A percentile compares a stretch with the other conserved stretches of the same genome.
Conservation (phyloP, 2,329 filamentous ascomycete genomes). For the Sclerotinia glacialis region DNA sequence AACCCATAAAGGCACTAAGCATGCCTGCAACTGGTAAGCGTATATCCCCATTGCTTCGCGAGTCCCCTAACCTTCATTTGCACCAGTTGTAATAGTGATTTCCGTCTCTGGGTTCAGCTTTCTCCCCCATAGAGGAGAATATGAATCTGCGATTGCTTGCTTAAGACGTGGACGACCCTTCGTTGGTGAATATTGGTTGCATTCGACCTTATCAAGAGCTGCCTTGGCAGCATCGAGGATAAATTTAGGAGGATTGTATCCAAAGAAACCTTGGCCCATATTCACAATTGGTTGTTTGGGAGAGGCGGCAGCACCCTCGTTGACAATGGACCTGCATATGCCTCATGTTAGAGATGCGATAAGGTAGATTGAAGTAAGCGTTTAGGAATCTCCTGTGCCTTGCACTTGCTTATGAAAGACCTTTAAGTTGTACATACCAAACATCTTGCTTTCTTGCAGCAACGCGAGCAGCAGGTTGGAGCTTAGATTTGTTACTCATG, state of each 20-base stretch:
- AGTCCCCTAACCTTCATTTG: slow-evolving; percentile 63
- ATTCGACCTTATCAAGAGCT: slow-evolving; percentile 86
- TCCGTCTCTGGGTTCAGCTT: slow-evolving; percentile 84
- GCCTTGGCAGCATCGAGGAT: slow-evolving; percentile 88
- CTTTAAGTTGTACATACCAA: slow-evolving; percentile 49
- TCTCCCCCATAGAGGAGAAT: slow-evolving; percentile 83
- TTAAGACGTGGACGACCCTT: slow-evolving; percentile 87
- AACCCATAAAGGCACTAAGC: slow-evolving; percentile 97
- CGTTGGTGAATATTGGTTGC: slow-evolving; percentile 97
- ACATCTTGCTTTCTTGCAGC: slow-evolving; percentile 57
- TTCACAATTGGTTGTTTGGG: slow-evolving; percentile 64
- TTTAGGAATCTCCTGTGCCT: neutral
- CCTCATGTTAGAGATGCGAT: slow-evolving; percentile 5
- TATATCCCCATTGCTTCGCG: neutral
- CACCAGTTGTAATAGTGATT: slow-evolving; percentile 89
- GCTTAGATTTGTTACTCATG: slow-evolving; percentile 35
- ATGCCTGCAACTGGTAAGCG: slow-evolving; percentile 55
- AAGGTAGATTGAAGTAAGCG: no score
- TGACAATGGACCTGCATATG: slow-evolving; percentile 57
- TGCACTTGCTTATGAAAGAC: no score
- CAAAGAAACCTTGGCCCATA: slow-evolving; percentile 71
- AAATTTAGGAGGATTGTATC: slow-evolving; percentile 91
- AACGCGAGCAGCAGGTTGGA: slow-evolving; percentile 54
- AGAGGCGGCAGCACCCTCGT: slow-evolving; percentile 61
- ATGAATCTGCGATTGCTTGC: slow-evolving; percentile 90